Evolutionary conservation across 768 basidiomycete genomes (phyloP), one percentile per base, ranked within the genome.

Genomic region (Chalciporus sphaerocephalus): DNA sequence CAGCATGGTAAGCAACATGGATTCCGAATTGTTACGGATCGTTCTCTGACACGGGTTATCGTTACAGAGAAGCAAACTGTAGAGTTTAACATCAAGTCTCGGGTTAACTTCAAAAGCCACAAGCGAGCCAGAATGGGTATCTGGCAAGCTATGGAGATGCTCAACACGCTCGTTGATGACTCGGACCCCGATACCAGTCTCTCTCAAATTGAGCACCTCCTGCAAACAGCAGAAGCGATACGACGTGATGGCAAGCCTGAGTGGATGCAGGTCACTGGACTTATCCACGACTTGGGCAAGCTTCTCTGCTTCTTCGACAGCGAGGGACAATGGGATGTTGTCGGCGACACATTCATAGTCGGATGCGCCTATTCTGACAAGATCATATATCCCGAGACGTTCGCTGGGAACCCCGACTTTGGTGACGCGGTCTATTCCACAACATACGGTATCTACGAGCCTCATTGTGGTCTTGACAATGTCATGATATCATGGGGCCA

Each of bases 301-400:
- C 75, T 95, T 5, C 67, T 94, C 12, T 79, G 83, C 62, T 74
- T 94, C 52, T 92, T 91, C 60, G 87, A 83, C 22, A 87, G 88
- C 2, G 74, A 89, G 61, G 92, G 92, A 6, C 92, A 94, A 68
- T 95, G 92, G 92, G 92, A 92, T 51, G 92, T 94, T 39, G 92
- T 95, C 21, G 92, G 92, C 40, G 84, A 86, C 54, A 86, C 84
- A 0, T 86, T 82, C 55, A 80, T 92, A 49, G 87, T 92, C 32
- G 92, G 92, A 6, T 92, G 90, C 69, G 78, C 80, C 50, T 92
- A 87, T 68, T 87, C 87, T 6, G 86, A 92, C 51, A 84, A 84
- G 62, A 86, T 81, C 56, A 85, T 91, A 52, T 88, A 87, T 61
- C 85, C 83, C 4, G 83, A 86, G 8, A 86, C 88, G 0, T 91